Conservation (phyloP, 352 stramenopile species). For the Phytophthora pistaciae region DNA sequence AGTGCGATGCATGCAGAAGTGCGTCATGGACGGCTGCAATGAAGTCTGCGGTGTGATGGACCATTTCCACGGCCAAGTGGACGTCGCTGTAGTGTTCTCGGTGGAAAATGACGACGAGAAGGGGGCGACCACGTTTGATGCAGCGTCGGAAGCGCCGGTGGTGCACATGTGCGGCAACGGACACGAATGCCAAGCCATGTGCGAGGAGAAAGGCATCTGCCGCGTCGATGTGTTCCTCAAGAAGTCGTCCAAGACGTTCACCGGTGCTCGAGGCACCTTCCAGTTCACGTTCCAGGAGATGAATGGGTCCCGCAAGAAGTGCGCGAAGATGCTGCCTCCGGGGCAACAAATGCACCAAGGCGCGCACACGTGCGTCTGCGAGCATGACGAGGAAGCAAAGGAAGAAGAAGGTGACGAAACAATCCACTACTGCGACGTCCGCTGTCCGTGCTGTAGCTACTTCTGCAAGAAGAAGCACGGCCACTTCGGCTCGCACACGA, state of each 20-base stretch:
- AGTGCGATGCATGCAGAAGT: constrained; percentile 63
- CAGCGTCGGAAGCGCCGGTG: constrained; percentile 39
- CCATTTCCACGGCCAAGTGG: constrained; percentile 74
- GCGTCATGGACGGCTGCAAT: constrained; percentile 68
- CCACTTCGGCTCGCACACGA: constrained; percentile 63
- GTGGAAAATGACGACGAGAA: constrained; percentile 59
- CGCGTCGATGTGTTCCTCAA: constrained; percentile 77
- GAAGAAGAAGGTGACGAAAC: constrained; percentile 14
- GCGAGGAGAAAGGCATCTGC: constrained; percentile 69
- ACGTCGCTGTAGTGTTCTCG: constrained; percentile 55
- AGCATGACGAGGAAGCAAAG: constrained; percentile 9
- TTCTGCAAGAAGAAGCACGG: constrained; percentile 75
- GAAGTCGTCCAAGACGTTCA: constrained; percentile 74
- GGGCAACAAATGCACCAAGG: constrained; percentile 57
- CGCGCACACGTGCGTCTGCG: constrained; percentile 55
- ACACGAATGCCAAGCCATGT: constrained; percentile 68
- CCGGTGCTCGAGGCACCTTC: constrained; percentile 62
- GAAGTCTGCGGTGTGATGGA: constrained; percentile 55
- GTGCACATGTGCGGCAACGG: constrained; percentile 71
- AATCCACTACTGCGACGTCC: constrained; percentile 77
- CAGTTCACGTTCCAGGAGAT: constrained; percentile 85
- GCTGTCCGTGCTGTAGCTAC: constrained; percentile 81
- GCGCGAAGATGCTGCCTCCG: constrained; percentile 41
- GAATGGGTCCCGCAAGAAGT: constrained; percentile 81
- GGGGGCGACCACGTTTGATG: constrained; percentile 48